Evolutionary conservation across 1,139 yeast genomes (phyloP).

Genomic region (Nakaseomyces kungkrabaensis): DNA sequence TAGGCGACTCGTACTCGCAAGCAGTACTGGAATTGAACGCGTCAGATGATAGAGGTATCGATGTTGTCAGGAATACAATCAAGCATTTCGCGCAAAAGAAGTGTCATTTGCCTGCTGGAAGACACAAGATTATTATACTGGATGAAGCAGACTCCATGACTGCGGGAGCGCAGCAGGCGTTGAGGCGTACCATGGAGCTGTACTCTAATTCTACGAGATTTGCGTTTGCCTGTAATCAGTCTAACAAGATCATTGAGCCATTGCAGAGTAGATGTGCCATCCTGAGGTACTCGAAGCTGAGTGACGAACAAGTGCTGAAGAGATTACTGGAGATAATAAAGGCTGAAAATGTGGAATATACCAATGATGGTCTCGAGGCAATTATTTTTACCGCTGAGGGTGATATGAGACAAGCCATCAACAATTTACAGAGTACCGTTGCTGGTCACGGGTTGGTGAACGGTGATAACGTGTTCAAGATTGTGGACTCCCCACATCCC

Average conservation of each 20-base stretch:
- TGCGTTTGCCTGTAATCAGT: conserved; percentile 95
- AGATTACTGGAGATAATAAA: conserved; percentile 66
- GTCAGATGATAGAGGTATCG: conserved; percentile 93
- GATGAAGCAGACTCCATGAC: conserved; percentile 93
- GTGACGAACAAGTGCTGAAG: conserved; percentile 75
- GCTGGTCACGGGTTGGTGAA: conserved; percentile 89
- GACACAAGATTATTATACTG: conserved; percentile 79
- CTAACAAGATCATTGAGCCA: conserved; percentile 92
- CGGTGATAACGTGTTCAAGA: conserved; percentile 85
- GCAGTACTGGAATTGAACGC: conserved; percentile 93
- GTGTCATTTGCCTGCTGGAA: conserved; percentile 59
- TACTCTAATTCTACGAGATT: conserved; percentile 90
- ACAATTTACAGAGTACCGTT: conserved; percentile 85
- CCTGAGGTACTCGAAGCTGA: conserved; percentile 67
- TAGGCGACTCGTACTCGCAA: conserved; percentile 64
- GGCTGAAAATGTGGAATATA: conserved; percentile 62
- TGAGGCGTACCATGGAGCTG: conserved; percentile 94
- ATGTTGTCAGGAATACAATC: conserved; percentile 84
- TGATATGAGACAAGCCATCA: conserved; percentile 97
- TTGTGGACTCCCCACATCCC: conserved; percentile 97
- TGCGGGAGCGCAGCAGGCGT: conserved; percentile 95
- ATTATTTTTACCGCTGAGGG: conserved; percentile 96
- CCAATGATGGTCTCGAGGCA: conserved; percentile 90
- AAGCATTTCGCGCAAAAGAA: conserved; percentile 94
- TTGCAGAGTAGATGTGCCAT: conserved; percentile 95